Conservation (phyloP, 2,329 filamentous ascomycete species). For the Dactylella cylindrospora region DNA sequence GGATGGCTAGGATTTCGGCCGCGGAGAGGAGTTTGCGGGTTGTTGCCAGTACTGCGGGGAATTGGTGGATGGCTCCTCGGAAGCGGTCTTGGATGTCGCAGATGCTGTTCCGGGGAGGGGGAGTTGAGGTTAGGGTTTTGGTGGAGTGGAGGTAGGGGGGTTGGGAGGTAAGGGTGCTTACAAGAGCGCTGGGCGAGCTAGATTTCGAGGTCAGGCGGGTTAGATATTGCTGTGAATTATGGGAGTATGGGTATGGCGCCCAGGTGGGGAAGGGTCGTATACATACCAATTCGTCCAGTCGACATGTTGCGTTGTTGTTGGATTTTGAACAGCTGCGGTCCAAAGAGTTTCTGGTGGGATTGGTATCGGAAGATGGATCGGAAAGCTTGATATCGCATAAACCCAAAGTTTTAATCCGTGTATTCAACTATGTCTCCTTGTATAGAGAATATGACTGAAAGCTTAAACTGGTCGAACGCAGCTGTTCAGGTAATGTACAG, state of each 20-base stretch:
- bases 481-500: no score
- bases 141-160: conserved; percentile 41
- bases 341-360: conserved; percentile 4
- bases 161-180: conserved; percentile 1
- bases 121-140: not conserved
- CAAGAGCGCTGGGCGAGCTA: conserved; percentile 29
- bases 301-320: conserved; percentile 44
- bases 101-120: conserved; percentile 60
- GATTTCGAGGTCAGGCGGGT: not conserved
- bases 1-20: conserved; percentile 67
- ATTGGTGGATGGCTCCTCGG: conserved; percentile 77
- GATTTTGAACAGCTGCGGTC: conserved; percentile 22
- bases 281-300: conserved; percentile 21
- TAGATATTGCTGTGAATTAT: not conserved
- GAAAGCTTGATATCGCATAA: conserved; percentile 33
- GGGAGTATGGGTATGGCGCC: not conserved
- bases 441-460: no score
- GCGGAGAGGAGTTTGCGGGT: conserved; percentile 69
- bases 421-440: no score
- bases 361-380: conserved; percentile 23
- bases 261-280: not conserved
- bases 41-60: conserved; percentile 73
- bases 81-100: conserved; percentile 97
- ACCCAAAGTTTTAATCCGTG: no score
- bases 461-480: no score